Conservation (phyloP, 2,329 filamentous ascomycete genomes). For the Stemphylium lycopersici region DNA sequence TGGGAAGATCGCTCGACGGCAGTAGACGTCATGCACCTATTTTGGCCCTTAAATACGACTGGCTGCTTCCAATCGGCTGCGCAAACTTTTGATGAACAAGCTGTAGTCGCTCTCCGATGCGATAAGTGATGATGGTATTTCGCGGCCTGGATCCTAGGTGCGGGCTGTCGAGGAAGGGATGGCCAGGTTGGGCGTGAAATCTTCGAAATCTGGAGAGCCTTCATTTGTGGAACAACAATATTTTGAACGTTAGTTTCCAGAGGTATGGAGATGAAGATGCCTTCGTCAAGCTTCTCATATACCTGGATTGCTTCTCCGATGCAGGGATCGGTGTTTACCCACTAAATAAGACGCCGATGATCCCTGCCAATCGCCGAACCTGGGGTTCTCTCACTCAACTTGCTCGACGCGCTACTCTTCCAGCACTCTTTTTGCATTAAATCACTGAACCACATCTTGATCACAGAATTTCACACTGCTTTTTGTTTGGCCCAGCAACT, state of each 20-base stretch:
- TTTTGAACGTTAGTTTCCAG: background rate
- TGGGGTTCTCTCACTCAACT: background rate
- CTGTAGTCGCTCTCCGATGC: no score
- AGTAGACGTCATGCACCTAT: background rate
- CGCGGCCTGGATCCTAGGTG: background rate
- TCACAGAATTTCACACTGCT: no score
- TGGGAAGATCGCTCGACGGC: background rate
- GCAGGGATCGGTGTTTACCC: background rate
- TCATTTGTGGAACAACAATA: background rate
- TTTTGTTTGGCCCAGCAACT: no score
- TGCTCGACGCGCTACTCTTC: no score
- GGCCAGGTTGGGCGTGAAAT: background rate
- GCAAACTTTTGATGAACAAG: no score
- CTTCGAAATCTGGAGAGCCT: background rate
- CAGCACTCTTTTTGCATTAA: no score
- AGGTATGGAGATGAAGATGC: background rate
- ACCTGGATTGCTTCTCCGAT: background rate
- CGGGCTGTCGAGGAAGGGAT: background rate
- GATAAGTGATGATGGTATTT: no score
- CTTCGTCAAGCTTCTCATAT: background rate
- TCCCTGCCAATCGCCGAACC: constrained; percentile 1
- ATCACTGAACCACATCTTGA: no score
- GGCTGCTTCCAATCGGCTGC: no score
- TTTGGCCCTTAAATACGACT: background rate
- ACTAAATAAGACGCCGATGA: background rate